A percentile compares a stretch with the other conserved stretches of the same genome.
Evolutionary conservation across 306 rosid species (phyloP).

Genomic region (Rosa persica): DNA sequence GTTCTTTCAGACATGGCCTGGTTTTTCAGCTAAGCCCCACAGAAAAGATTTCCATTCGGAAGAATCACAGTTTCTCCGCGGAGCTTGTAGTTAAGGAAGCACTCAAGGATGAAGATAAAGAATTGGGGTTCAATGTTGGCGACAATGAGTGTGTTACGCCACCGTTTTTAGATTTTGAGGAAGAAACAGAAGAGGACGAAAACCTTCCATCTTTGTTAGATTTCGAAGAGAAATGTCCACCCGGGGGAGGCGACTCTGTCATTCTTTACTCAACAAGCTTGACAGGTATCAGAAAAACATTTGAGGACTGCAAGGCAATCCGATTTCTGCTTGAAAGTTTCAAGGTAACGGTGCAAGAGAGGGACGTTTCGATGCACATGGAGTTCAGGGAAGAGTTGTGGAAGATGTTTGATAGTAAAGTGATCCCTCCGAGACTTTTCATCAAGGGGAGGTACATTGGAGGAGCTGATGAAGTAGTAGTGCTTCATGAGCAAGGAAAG

Average conservation of each 20-base stretch:
- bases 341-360: constrained; percentile 56
- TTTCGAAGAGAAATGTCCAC: constrained; percentile 76
- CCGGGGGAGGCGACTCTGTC: constrained; percentile 61
- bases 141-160: constrained; percentile 28
- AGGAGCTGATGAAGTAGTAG: constrained; percentile 86
- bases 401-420: constrained; percentile 59
- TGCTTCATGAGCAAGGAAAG: constrained; percentile 79
- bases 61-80: constrained; percentile 22
- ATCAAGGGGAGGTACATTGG: constrained; percentile 87
- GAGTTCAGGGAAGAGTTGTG: constrained; percentile 84
- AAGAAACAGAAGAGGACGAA: constrained; percentile 24
- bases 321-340: constrained; percentile 75
- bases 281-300: constrained; percentile 83
- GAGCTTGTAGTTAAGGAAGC: constrained; percentile 6
- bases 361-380: constrained; percentile 81
- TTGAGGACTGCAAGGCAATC: constrained; percentile 66
- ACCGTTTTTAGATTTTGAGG: constrained; percentile 17
- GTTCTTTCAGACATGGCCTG: constrained; percentile 56
- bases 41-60: constrained; percentile 40
- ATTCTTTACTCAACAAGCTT: constrained; percentile 85
- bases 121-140: constrained; percentile 26
- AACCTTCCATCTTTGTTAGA: constrained; percentile 45
- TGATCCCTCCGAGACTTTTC: constrained; percentile 87
- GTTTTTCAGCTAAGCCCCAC: constrained; percentile 48
- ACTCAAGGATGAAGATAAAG: constrained; percentile 41